Evolutionary conservation across 1,139 yeast genomes (phyloP).

Genomic region (Schizosaccharomyces versatilis): DNA sequence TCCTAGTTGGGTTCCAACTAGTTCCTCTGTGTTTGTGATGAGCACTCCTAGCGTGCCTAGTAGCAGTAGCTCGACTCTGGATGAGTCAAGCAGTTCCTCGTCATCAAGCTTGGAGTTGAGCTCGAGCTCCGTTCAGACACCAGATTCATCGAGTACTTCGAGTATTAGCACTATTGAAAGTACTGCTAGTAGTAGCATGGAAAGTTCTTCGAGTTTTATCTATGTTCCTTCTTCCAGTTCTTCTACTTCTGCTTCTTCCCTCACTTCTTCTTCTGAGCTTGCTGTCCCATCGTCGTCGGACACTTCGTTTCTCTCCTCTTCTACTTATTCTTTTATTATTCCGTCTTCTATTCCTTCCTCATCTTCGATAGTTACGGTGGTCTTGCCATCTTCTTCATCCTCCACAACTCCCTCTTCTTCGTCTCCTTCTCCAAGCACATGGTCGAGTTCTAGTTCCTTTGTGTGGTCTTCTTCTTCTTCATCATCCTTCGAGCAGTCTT

Average conservation of each 20-base stretch:
- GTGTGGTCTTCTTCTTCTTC: neutral
- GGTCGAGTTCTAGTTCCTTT: neutral
- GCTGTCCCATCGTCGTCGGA: constrained; percentile 9
- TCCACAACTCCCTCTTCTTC: neutral
- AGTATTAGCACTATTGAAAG: no score
- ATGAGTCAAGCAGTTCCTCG: no score
- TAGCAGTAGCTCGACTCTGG: no score
- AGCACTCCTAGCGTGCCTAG: no score
- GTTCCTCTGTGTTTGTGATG: no score
- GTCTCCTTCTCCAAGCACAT: neutral
- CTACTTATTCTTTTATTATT: constrained; percentile 10
- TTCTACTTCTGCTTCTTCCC: constrained; percentile 1
- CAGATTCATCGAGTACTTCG: no score
- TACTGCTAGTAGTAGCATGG: neutral
- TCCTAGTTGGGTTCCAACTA: no score
- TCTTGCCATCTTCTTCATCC: neutral
- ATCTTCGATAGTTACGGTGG: neutral
- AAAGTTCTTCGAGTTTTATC: neutral
- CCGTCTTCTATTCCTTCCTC: constrained; percentile 7
- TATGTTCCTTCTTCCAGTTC: neutral
- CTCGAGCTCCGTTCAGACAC: no score
- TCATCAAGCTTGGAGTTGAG: no score
- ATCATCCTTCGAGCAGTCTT: constrained; percentile 12
- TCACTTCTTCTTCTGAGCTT: constrained; percentile 9
- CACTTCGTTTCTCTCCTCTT: constrained; percentile 13